Conservation (phyloP, 495 filamentous ascomycete genomes). For the Neurospora terricola region DNA sequence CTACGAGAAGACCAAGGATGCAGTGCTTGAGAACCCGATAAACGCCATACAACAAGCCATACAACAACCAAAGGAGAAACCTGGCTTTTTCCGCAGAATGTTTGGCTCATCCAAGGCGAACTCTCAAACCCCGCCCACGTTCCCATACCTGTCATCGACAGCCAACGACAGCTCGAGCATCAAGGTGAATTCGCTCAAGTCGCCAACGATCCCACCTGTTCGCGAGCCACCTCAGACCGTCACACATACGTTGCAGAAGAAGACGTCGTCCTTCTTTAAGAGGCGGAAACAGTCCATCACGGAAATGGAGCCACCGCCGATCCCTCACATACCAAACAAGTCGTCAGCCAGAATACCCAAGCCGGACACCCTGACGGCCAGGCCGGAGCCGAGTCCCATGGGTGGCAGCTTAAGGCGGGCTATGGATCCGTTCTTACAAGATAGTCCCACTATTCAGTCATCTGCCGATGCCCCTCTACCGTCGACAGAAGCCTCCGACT, state of each 20-base stretch:
- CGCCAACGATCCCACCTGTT: slow-evolving; percentile 36
- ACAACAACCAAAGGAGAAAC: slow-evolving; percentile 51
- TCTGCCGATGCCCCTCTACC: slow-evolving; percentile 11
- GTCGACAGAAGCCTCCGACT: slow-evolving; percentile 2
- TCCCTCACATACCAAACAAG: slow-evolving; percentile 18
- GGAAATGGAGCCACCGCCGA: slow-evolving; percentile 37
- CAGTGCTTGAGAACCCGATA: slow-evolving; percentile 15
- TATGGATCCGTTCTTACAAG: slow-evolving; percentile 76
- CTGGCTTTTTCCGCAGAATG: slow-evolving; percentile 85
- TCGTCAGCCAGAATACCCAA: slow-evolving; percentile 24
- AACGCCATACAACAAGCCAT: slow-evolving; percentile 11
- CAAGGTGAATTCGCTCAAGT: slow-evolving; percentile 20
- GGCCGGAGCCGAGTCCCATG: slow-evolving; percentile 54
- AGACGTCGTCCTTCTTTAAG: slow-evolving; percentile 85
- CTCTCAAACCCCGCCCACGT: slow-evolving; percentile 8
- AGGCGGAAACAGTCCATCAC: slow-evolving; percentile 78
- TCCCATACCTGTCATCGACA: slow-evolving; percentile 10
- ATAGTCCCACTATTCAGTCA: slow-evolving; percentile 14
- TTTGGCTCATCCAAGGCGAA: slow-evolving; percentile 53
- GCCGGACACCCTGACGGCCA: slow-evolving; percentile 12
- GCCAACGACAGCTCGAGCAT: slow-evolving; percentile 10
- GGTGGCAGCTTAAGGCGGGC: slow-evolving; percentile 71
- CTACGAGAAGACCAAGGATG: slow-evolving; percentile 48
- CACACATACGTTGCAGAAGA: slow-evolving; percentile 64
- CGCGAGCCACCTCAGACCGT: slow-evolving; percentile 34